Evolutionary conservation across 257 asterid genomes (phyloP).

Genomic region (Ilex aquifolium): DNA sequence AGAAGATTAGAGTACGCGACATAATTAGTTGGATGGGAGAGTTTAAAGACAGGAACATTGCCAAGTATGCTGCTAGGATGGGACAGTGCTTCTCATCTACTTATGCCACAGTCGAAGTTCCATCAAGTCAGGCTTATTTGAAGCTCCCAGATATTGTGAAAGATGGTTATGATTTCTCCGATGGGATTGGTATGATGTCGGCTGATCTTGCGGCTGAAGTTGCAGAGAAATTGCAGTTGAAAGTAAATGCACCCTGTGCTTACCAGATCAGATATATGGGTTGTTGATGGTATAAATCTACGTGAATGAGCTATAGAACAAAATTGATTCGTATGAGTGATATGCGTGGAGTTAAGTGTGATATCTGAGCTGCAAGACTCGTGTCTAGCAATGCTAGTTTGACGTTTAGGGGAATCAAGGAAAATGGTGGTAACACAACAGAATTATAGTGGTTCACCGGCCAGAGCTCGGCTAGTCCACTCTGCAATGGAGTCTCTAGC

Average conservation of each 20-base stretch:
- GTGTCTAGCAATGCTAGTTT: too few relatives aligned
- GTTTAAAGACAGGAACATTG: constrained; percentile 50
- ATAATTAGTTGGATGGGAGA: constrained; percentile 78
- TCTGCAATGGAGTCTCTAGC: too few relatives aligned
- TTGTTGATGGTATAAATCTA: too few relatives aligned
- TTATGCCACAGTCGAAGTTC: constrained; percentile 73
- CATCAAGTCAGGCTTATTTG: constrained; percentile 25
- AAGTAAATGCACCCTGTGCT: constrained; percentile 60
- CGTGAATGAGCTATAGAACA: too few relatives aligned
- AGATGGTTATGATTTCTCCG: constrained; percentile 66
- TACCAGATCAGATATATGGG: constrained; percentile 89
- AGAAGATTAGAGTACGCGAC: constrained; percentile 18
- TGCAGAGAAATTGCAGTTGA: constrained; percentile 57
- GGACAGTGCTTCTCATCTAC: constrained; percentile 95
- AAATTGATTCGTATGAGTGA: too few relatives aligned
- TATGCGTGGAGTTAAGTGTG: too few relatives aligned
- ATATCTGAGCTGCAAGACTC: too few relatives aligned
- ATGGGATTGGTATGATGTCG: constrained; percentile 82
- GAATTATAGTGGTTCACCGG: too few relatives aligned
- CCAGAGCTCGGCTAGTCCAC: too few relatives aligned
- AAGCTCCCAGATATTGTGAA: constrained; percentile 46
- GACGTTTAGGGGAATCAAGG: too few relatives aligned
- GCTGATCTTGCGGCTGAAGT: constrained; percentile 66
- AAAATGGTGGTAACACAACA: too few relatives aligned
- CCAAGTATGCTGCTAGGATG: constrained; percentile 92